These are phyloP conservation scores for Monosporascus sp. DNA, from an alignment of 2,329 filamentous ascomycete genomes.

Conservation along the genomic window DNA sequence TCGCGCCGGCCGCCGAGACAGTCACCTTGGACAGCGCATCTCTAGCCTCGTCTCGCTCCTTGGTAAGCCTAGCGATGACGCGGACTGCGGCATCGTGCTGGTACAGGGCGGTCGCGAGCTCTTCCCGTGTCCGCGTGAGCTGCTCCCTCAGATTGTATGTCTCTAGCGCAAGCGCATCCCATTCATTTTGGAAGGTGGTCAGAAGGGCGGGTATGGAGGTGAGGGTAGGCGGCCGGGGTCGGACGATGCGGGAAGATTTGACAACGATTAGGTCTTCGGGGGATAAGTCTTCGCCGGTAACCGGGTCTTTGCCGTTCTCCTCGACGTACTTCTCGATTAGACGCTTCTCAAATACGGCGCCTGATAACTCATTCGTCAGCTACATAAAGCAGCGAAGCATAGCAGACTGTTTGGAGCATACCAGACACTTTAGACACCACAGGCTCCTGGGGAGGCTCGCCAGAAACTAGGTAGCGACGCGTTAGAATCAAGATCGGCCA, in stretches of 20 bases:
- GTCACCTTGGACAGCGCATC: conserved; percentile 83
- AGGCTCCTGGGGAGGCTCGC: conserved; percentile 90
- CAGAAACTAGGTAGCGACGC: conserved; percentile 63
- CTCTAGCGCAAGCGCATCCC: conserved; percentile 90
- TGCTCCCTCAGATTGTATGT: conserved; percentile 88
- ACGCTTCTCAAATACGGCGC: conserved; percentile 89
- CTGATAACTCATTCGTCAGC: conserved; percentile 38
- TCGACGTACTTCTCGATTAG: conserved; percentile 92
- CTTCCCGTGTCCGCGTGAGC: conserved; percentile 82
- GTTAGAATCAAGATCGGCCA: conserved; percentile 8
- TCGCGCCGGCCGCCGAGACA: conserved; percentile 52
- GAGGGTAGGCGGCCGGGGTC: conserved; percentile 83
- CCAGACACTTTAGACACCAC: conserved; percentile 94
- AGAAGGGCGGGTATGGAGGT: conserved; percentile 95
- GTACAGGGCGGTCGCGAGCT: conserved; percentile 89
- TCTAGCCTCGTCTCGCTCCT: conserved; percentile 86
- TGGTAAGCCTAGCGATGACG: conserved; percentile 86
- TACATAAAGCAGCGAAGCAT: conserved; percentile 3
- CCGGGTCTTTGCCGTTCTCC: conserved; percentile 88
- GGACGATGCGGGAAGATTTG: conserved; percentile 76
- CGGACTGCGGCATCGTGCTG: conserved; percentile 96
- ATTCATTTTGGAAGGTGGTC: conserved; percentile 95
- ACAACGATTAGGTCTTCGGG: conserved; percentile 82
- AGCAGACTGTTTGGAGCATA: conserved; percentile 36
- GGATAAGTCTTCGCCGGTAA: conserved; percentile 78